These are phyloP conservation scores for Phytophthora ohioensis DNA, from an alignment of 352 stramenopile genomes.

Conservation along the genomic window DNA sequence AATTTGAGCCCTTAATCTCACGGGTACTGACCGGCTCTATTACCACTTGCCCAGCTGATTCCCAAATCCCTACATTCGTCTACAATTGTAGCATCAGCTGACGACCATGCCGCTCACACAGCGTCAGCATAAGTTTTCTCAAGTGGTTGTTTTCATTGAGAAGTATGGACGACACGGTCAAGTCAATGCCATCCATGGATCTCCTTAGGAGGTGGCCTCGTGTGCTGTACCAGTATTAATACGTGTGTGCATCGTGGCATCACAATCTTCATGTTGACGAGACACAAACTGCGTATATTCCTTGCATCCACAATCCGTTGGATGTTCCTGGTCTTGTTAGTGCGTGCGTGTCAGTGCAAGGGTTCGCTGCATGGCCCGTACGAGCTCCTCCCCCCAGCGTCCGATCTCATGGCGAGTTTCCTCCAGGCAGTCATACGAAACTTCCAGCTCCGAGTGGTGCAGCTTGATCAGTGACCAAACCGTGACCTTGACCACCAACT, in stretches of 20 bases:
- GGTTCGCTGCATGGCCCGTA: conserved; percentile 39
- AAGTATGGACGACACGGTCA: not conserved
- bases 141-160: not conserved
- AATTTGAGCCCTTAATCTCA: not conserved
- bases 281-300: conserved; percentile 3
- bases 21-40: conserved; percentile 16
- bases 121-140: no score
- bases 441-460: conserved; percentile 40
- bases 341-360: conserved; percentile 33
- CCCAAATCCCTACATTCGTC: no score
- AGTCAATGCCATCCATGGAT: no score
- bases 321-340: conserved; percentile 6
- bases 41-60: not conserved
- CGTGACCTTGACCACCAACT: conserved; percentile 45
- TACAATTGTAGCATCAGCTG: no score
- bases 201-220: no score
- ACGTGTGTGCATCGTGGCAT: not conserved
- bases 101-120: no score
- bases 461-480: conserved; percentile 47
- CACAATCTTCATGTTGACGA: conserved; percentile 5
- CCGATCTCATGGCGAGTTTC: conserved; percentile 45
- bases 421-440: conserved; percentile 39
- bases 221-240: no score
- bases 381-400: conserved; percentile 44
- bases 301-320: conserved; percentile 16